Evolutionary conservation across 139 green algal species (phyloP), one percentile per base, ranked within the genome.

Genomic region (Prasinococcaceae sp.): DNA sequence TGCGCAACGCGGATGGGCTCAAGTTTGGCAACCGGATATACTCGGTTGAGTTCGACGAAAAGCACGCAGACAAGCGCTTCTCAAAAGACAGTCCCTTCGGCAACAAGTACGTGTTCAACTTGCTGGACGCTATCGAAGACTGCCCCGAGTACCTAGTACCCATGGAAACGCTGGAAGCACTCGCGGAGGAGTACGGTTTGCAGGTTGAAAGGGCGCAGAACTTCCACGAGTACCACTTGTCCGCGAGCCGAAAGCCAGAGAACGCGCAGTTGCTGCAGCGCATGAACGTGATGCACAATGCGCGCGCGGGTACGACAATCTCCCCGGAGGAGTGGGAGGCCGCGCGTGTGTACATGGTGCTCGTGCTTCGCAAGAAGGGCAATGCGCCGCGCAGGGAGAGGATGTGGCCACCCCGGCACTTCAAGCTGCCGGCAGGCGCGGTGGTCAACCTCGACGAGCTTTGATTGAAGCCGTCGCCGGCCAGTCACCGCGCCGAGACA

Each of bases 1-100:
- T 74, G 20, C 52, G 65, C 4, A 4, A 46, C 29, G 20, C 49
- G 12, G 49, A 57, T 36, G 49, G 49, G 20, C 16, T 57, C 22
- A 9, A 10, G n/a, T 57, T 57, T 20, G 27, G 49, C 19, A 57
- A 57, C 29, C 17, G 23, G 12, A 40, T 57, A 2, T 20, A 32
- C 2, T 22, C 32, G 25, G 49, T 57, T 2, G 26, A 30, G 3
- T 57, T 57, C 25, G 49, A 57, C 24, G 49, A 57, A 6, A 47
- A 19, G 6, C 33, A 38, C 6, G 36, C 32, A 23, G 9, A n/a
- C 12, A 57, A 57, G 6, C 32, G 23, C 35, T 57, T 57, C 5
- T 5, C 47, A 6, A 17, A 53, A 12, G 22, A 9, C 14, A 30
- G 47, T 10, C 30, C 30, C 6, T 57, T 57, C 25, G 49, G 49